A percentile compares a stretch with the other conserved stretches of the same genome.
Evolutionary conservation across 228 moss, liverwort and hornwort genomes (phyloP).

Genomic region (Sphagnum magellanicum): DNA sequence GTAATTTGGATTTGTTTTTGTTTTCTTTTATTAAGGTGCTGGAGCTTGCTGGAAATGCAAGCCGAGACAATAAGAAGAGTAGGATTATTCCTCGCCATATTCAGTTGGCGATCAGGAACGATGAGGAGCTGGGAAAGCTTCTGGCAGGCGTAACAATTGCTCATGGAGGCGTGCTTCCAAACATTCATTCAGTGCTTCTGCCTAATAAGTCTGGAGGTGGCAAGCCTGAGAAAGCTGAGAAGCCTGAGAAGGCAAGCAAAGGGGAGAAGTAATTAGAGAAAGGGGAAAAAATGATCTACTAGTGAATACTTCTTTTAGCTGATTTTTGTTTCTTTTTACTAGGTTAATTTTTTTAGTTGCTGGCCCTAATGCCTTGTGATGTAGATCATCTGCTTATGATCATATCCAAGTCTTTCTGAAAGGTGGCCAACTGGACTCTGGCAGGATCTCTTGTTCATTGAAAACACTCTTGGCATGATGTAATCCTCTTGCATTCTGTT

Average conservation of each 20-base stretch:
- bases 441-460: too few species aligned
- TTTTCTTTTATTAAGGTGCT: background rate
- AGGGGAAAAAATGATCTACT: too few species aligned
- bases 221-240: background rate
- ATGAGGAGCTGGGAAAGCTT: conserved; percentile 11
- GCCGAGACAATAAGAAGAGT: conserved; percentile 15
- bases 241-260: background rate
- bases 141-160: conserved; percentile 4
- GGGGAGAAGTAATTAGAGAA: conserved; percentile 1
- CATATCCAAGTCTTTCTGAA: too few species aligned
- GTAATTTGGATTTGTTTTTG: too few species aligned
- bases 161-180: conserved; percentile 9
- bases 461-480: too few species aligned
- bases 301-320: too few species aligned
- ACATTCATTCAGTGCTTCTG: conserved; percentile 5
- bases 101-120: conserved; percentile 12
- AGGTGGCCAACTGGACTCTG: too few species aligned
- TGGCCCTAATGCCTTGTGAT: too few species aligned
- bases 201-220: background rate
- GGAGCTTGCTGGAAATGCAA: conserved; percentile 13
- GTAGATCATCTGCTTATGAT: too few species aligned
- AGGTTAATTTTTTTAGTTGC: too few species aligned
- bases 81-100: conserved; percentile 11
- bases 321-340: too few species aligned
- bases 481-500: too few species aligned